These are phyloP conservation scores for Leucosporidium scottii DNA, from an alignment of 768 basidiomycete genomes.

Conservation along the genomic window DNA sequence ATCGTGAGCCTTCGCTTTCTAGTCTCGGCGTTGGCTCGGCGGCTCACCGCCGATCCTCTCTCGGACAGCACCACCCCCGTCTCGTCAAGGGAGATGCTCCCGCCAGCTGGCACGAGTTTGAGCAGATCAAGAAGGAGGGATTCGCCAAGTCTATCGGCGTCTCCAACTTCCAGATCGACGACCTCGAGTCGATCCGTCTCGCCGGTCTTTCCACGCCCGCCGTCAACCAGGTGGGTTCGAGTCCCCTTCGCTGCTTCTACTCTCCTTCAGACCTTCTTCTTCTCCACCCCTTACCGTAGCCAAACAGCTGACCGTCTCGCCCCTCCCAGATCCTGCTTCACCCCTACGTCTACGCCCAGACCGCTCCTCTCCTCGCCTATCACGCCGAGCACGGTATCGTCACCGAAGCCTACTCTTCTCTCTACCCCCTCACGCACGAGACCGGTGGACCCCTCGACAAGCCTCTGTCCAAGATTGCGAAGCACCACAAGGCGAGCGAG, in stretches of 20 bases:
- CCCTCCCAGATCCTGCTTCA: conserved; percentile 56
- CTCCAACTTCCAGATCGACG: conserved; percentile 4
- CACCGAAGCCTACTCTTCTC: conserved; percentile 52
- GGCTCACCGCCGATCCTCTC: neutral
- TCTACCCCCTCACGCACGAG: conserved; percentile 54
- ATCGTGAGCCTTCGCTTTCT: neutral
- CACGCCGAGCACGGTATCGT: conserved; percentile 56
- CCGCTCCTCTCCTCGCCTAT: conserved; percentile 53
- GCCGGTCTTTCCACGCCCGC: neutral
- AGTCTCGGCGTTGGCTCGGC: neutral
- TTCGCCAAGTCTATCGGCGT: neutral
- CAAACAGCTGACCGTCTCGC: no score
- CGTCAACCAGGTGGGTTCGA: conserved; percentile 1
- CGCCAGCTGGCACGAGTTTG: neutral
- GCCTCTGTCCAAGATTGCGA: conserved; percentile 51
- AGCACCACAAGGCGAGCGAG: conserved; percentile 51
- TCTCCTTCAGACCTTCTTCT: neutral
- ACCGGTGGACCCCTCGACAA: conserved; percentile 61
- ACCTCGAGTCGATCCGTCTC: conserved; percentile 5
- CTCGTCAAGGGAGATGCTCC: neutral
- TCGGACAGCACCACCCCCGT: neutral
- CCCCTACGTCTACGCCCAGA: conserved; percentile 63
- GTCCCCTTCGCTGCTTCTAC: neutral
- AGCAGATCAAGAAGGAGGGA: neutral
- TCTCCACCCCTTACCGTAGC: no score